Base-by-base conservation (phyloP, 2,329 filamentous ascomycete species). In the Penicillium sp. region DNA sequence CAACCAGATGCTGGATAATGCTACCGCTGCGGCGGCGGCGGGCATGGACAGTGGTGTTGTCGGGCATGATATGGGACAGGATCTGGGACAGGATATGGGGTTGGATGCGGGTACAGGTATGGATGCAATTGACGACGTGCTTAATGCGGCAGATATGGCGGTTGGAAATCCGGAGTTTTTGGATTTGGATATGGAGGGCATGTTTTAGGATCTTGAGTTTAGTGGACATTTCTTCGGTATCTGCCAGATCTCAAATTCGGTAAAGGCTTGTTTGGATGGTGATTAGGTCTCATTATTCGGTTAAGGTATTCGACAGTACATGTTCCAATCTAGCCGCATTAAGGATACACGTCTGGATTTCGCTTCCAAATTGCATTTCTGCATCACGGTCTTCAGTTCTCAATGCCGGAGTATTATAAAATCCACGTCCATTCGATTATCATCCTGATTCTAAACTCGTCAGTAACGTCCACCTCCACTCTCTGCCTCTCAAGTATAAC, bases 101-200 rank as follows among this genome's bases (percentile, higher is more conserved):
- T 56, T 36, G 55, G 57, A 10, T 59, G 56, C 14, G 58, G 57
- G 5, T 67, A 65, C 18, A 4, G 35, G 35, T 7, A 62, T 71
- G 57, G 70, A 72, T 50, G 67, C 69, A 54, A 74, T 76, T 52
- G 71, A 76, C 46, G 74, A 76, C 61, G 69, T 76, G 35, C 57
- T 76, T 47, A 73, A 73, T 53, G 69, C 68, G 28, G 71, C 70
- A 5, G 70, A 75, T 62, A 74, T 74, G 68, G 68, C 67, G 3
- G 69, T 74, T 62, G 70, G 65, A 1, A 75, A 75, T 58, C 74
- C 74, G 10, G 73, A 75, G 53, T 74, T 73, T 60, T 53, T 76
- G 30, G 72, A 75, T 65, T 56, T 75, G 53, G 73, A 75, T 62
- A 74, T 75, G 72, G 72, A 75, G 55, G 71, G 70, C 8, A 73